Conservation (phyloP, 305 asterid species). For the Salvia sclarea region DNA sequence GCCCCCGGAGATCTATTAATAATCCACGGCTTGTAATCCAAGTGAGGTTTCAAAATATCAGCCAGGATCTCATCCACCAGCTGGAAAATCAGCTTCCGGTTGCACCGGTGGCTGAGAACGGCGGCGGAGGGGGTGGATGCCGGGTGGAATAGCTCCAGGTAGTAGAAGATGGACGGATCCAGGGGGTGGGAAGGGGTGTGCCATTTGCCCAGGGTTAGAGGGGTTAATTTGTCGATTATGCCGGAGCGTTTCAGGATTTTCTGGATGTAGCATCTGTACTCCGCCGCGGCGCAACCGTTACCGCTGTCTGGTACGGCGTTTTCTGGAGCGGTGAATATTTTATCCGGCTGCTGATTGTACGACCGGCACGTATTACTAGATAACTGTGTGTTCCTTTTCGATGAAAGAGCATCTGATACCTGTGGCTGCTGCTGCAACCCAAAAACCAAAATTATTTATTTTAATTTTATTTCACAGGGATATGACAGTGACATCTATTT, state of each 20-base stretch:
- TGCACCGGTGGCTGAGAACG: constrained; percentile 44
- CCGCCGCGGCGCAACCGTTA: constrained; percentile 45
- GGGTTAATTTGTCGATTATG: constrained; percentile 42
- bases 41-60: constrained; percentile 43
- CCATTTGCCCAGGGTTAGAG: constrained; percentile 52
- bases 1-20: background rate
- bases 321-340: constrained; percentile 27
- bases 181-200: constrained; percentile 66
- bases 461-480: background rate
- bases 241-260: constrained; percentile 71
- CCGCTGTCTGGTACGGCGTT: constrained; percentile 38
- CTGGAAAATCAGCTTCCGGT: constrained; percentile 70
- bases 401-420: constrained; percentile 58
- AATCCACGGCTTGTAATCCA: constrained; percentile 28
- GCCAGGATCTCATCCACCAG: constrained; percentile 63
- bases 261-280: constrained; percentile 45
- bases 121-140: constrained; percentile 27
- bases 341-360: constrained; percentile 40
- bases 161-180: constrained; percentile 75
- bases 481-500: constrained; percentile 22
- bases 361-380: constrained; percentile 61
- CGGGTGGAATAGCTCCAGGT: constrained; percentile 66
- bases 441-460: background rate
- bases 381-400: constrained; percentile 70
- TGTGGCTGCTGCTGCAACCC: constrained; percentile 38